Evolutionary conservation across 139 green algal species (phyloP).

Genomic region (Edaphochlamys debaryana): DNA sequence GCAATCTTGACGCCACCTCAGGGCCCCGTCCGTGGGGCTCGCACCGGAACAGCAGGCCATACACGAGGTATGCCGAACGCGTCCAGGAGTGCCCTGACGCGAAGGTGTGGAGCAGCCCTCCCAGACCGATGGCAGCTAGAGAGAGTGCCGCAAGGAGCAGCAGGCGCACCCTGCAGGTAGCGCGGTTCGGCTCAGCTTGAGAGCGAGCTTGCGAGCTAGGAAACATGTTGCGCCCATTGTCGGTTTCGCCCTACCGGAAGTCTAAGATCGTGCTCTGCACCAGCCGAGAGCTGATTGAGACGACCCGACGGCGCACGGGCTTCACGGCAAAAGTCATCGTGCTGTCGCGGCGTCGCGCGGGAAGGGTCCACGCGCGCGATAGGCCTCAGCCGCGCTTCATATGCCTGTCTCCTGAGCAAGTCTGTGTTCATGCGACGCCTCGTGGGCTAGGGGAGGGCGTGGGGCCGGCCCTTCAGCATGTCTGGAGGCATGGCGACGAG

Average conservation of each 20-base stretch:
- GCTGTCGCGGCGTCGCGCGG: too few relatives aligned
- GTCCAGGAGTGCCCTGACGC: conserved; percentile 10
- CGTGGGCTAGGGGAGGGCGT: too few relatives aligned
- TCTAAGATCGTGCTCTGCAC: conserved; percentile 25
- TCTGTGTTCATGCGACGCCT: too few relatives aligned
- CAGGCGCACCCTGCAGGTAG: conserved; percentile 8
- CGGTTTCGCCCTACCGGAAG: background rate
- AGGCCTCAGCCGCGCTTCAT: too few relatives aligned
- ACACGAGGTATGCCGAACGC: conserved; percentile 22
- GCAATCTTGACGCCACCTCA: too few relatives aligned
- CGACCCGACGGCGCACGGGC: background rate
- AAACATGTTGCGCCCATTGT: background rate
- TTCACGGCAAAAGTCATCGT: too few relatives aligned
- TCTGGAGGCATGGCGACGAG: too few relatives aligned
- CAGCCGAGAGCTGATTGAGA: conserved; percentile 3
- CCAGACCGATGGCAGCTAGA: conserved; percentile 18
- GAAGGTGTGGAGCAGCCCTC: background rate
- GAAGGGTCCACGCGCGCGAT: too few relatives aligned
- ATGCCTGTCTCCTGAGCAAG: too few relatives aligned
- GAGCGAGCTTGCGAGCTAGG: background rate
- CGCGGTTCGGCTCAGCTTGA: background rate
- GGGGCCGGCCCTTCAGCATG: too few relatives aligned
- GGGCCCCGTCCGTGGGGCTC: background rate
- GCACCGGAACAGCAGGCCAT: conserved; percentile 35
- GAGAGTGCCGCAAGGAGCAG: conserved; percentile 14